Evolutionary conservation across 345 rosid genomes (phyloP).

Genomic region (Litchi chinensis): DNA sequence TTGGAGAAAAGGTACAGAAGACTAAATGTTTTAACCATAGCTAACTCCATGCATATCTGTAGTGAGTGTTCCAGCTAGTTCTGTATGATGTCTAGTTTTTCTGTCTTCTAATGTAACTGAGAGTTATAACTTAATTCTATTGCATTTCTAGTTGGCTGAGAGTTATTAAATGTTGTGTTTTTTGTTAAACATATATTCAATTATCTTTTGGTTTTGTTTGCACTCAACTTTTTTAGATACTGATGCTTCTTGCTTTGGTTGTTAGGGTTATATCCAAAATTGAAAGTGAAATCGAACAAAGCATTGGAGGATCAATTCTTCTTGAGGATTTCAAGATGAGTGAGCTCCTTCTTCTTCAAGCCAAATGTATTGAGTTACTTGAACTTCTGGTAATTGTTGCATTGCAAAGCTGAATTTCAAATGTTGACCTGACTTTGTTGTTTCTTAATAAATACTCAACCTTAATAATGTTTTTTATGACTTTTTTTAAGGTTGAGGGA

Average conservation of each 20-base stretch:
- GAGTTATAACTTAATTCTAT: neutral
- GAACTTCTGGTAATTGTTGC: conserved; percentile 74
- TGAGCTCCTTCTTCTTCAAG: conserved; percentile 65
- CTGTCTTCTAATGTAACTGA: conserved; percentile 8
- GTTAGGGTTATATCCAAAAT: conserved; percentile 63
- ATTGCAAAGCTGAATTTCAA: conserved; percentile 17
- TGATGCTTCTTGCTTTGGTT: conserved; percentile 19
- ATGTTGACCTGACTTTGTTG: conserved; percentile 8
- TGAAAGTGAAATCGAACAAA: conserved; percentile 69
- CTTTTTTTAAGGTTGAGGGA: conserved; percentile 56
- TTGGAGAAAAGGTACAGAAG: conserved; percentile 70
- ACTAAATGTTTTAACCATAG: neutral
- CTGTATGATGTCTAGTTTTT: neutral
- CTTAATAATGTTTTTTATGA: conserved; percentile 19
- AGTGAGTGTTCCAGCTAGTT: conserved; percentile 6
- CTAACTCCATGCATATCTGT: conserved; percentile 2
- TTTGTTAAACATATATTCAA: neutral
- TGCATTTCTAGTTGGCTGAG: neutral
- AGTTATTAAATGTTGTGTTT: neutral
- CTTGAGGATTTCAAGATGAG: conserved; percentile 75
- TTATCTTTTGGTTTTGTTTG: conserved; percentile 15
- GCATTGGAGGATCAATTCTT: conserved; percentile 64
- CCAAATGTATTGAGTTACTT: conserved; percentile 64
- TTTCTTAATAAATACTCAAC: neutral
- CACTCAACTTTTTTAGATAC: conserved; percentile 19